These are phyloP conservation scores for Rheum nobile DNA, from an alignment of 148 eudicot genomes.

Conservation along the genomic window DNA sequence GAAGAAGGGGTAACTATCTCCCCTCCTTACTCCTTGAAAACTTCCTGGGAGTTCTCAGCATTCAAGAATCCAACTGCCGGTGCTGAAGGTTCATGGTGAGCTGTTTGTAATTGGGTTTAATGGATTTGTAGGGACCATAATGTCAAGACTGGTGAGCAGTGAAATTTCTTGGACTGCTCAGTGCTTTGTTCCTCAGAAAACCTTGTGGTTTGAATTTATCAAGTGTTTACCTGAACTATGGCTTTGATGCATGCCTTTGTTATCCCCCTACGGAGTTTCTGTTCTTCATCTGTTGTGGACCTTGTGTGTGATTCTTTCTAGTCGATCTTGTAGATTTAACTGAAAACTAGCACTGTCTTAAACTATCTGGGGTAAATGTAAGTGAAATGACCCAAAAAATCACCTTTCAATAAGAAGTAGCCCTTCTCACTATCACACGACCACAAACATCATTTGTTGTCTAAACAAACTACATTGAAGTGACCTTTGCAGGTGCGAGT, in stretches of 20 bases:
- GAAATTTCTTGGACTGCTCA: background rate
- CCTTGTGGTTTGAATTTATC: background rate
- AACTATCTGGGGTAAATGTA: too few species aligned
- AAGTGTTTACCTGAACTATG: background rate
- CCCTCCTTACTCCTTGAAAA: conserved; percentile 72
- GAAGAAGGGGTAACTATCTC: conserved; percentile 63
- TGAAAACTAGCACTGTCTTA: too few species aligned
- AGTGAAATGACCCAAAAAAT: too few species aligned
- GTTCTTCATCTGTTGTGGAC: background rate
- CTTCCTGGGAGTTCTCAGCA: conserved; percentile 59
- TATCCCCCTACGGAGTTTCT: background rate
- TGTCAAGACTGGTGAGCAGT: background rate
- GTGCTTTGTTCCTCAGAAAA: background rate
- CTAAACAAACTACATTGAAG: too few species aligned
- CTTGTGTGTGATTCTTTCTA: too few species aligned
- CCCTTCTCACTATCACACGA: too few species aligned
- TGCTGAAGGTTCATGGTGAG: conserved; percentile 86
- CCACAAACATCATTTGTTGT: too few species aligned
- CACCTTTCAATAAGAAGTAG: too few species aligned
- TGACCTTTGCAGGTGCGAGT: too few species aligned
- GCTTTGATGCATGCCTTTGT: background rate
- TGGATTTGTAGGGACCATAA: background rate
- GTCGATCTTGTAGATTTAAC: too few species aligned
- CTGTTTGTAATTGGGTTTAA: background rate
- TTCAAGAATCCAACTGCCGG: conserved; percentile 68